Percentiles rank a stretch among this genome's conserved stretches.
These are phyloP conservation scores for Vitis hybrid DNA, from an alignment of 177 flowering plant genomes.

Conservation along the genomic window DNA sequence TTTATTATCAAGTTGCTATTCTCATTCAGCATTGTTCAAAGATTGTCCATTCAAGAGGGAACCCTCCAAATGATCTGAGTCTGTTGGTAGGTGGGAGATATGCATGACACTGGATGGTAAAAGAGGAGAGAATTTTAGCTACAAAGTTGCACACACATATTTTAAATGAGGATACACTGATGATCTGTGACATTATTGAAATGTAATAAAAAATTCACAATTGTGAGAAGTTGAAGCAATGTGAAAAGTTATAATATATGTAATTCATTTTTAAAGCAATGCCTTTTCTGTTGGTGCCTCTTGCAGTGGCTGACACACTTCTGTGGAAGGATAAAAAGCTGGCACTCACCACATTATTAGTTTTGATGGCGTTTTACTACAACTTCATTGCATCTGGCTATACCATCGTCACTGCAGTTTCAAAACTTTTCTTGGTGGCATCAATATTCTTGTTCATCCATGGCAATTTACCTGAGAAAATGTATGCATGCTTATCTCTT, in stretches of 20 bases:
- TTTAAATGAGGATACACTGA: no score
- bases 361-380: slow-evolving; percentile 61
- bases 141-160: no score
- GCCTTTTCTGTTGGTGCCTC: slow-evolving; percentile 9
- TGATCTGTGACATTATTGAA: no score
- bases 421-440: slow-evolving; percentile 60
- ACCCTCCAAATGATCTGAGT: no score
- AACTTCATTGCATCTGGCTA: slow-evolving; percentile 64
- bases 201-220: no score
- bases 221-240: background rate
- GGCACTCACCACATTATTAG: slow-evolving; percentile 44
- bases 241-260: background rate
- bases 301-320: slow-evolving; percentile 88
- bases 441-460: slow-evolving; percentile 70
- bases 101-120: no score
- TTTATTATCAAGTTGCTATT: no score
- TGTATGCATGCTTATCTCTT: slow-evolving; percentile 40
- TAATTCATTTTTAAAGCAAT: background rate
- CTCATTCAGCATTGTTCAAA: no score
- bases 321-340: slow-evolving; percentile 86
- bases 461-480: slow-evolving; percentile 66
- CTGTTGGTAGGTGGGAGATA: no score
- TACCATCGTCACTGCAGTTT: slow-evolving; percentile 59
- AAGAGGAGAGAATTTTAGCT: no score
- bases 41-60: no score